Percentiles rank a stretch among this genome's conserved stretches.
phyloP scores from a whole-genome alignment of 371 early-diverging fungal species.

The Fennellomyces sp. region DNA sequence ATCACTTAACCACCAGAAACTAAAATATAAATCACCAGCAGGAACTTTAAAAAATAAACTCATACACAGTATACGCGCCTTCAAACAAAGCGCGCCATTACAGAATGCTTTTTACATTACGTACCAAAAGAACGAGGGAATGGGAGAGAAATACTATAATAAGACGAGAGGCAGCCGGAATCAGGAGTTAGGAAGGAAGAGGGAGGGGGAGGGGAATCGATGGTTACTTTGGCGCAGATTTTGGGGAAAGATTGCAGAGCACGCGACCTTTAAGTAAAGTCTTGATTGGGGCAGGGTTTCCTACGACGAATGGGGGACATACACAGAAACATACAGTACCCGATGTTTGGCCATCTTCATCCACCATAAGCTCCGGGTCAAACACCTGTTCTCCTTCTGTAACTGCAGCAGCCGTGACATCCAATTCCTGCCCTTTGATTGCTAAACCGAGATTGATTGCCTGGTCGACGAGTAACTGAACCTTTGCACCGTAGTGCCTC shows the following conservation, averaged over 20 bases:
- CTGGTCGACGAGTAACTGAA: slow-evolving; percentile 37
- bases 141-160: no score
- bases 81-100: no score
- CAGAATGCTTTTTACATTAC: no score
- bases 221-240: background rate
- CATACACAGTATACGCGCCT: no score
- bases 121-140: background rate
- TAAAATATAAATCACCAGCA: no score
- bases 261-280: slow-evolving; percentile 11
- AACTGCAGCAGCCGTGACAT: slow-evolving; percentile 47
- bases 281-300: slow-evolving; percentile 13
- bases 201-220: background rate
- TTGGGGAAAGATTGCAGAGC: background rate
- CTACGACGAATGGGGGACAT: slow-evolving; percentile 34
- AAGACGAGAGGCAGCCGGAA: no score
- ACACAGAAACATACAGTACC: slow-evolving; percentile 29
- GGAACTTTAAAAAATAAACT: no score
- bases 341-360: slow-evolving; percentile 23
- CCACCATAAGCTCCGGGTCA: slow-evolving; percentile 31
- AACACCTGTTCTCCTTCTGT: slow-evolving; percentile 40
- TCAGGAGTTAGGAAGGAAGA: background rate
- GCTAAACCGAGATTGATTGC: slow-evolving; percentile 43
- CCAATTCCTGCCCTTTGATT: slow-evolving; percentile 48
- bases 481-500: slow-evolving; percentile 33
- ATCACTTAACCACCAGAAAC: no score